Evolutionary conservation across 768 basidiomycete species (phyloP), one percentile per base, ranked within the genome.

Genomic region (Mycena haematopus): DNA sequence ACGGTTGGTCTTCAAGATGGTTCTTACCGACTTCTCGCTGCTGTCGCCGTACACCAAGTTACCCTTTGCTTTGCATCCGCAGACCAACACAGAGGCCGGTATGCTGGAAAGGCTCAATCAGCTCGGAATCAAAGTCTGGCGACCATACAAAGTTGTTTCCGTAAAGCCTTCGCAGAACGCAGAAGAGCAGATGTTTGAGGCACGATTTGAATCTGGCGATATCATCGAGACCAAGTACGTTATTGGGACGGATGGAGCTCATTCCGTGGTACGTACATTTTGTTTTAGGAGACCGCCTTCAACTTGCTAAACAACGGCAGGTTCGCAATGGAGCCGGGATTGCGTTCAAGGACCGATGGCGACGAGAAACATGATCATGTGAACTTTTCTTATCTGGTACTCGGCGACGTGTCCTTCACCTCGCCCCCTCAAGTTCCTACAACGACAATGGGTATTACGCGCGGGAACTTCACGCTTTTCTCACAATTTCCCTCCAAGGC

Each of bases 241-340:
- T 8, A 65, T 86, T 33, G 84, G 80, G 24, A 82, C 84, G 8
- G 84, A 86, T 67, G 84, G 84, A 3, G 72, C 81, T 1, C 77
- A 70, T 62, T 85, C 84, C 0, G 65, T 69, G 33, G 84, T 83
- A 65, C 67, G 63, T 47, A 36, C 14, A 7, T 10, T 52, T 25
- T n/a, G 21, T 49, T 45, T 24, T 24, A 36, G 36, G 9, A 31
- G 8, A 40, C 36, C 52, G 31, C 8, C 46, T 33, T n/a, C 10
- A 33, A n/a, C n/a, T n/a, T n/a, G n/a, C 55, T 25, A 35, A 68
- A 29, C 29, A 19, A 10, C 14, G 50, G 35, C 50, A 86, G 84
- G 69, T 85, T 35, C 83, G 84, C 47, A 68, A 73, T 19, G 58
- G 74, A 46, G 71, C 75, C 0, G 78, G 78, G 0, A 77, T 86